A percentile compares a stretch with the other conserved stretches of the same genome.
These are phyloP conservation scores for Tricharina praecox DNA, from an alignment of 495 filamentous ascomycete genomes.

Conservation along the genomic window DNA sequence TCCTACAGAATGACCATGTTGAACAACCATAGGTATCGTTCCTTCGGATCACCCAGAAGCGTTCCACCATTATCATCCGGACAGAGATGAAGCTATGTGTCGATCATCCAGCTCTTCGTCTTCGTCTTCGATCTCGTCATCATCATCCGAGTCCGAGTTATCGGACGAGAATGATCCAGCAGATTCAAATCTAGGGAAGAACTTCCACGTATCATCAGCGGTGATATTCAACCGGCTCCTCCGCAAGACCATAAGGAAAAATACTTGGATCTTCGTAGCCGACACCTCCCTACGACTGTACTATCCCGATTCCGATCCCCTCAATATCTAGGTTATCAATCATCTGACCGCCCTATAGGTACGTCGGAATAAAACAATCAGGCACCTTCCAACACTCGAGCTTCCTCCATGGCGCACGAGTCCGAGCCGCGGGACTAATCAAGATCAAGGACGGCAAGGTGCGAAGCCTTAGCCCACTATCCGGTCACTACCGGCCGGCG, in stretches of 20 bases:
- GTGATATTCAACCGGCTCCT: constrained; percentile 56
- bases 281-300: constrained; percentile 65
- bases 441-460: constrained; percentile 67
- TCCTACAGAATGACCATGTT: not conserved
- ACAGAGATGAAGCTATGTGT: not conserved
- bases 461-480: constrained; percentile 38
- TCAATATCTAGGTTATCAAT: not conserved
- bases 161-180: no score
- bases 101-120: constrained; percentile 1
- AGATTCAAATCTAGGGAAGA: not conserved
- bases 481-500: constrained; percentile 78
- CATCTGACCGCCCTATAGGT: constrained; percentile 23
- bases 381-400: constrained; percentile 83
- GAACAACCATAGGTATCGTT: constrained; percentile 2
- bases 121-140: constrained; percentile 12
- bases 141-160: constrained; percentile 12
- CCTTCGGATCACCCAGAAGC: constrained; percentile 1
- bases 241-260: constrained; percentile 51
- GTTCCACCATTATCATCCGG: not conserved
- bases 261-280: constrained; percentile 82
- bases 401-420: constrained; percentile 66
- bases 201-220: constrained; percentile 44
- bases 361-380: constrained; percentile 77
- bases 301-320: not conserved
- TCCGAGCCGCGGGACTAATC: constrained; percentile 69